Evolutionary conservation across 192 early-diverging fungal species (phyloP), one percentile per base, ranked within the genome.

Genomic region (Coemansia sp.): DNA sequence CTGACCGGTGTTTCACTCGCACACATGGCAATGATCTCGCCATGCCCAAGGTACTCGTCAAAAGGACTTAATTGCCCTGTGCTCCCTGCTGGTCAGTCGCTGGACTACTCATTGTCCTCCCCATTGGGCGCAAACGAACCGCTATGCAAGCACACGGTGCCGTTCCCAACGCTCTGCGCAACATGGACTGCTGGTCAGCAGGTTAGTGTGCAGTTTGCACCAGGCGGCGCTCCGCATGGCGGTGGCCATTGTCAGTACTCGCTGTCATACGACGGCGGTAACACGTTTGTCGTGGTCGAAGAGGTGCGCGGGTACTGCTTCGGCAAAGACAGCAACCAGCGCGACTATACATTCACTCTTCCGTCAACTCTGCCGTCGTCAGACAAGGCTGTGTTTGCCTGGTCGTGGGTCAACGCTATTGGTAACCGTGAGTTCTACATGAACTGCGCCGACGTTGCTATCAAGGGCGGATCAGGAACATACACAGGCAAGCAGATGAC

Each of bases 321-420:
- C 37, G 53, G 45, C 19, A 22, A 14, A 2, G 37, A 15, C 19
- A 17, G 52, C 11, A 14, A 18, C 0, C 30, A 19, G 14, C 43
- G 41, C 37, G 24, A 51, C 3, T 74, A 66, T 68, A 67, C 76
- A 18, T 70, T 87, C 13, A 59, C 53, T 33, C 62, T 86, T 45
- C 85, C 85, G n/a, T 34, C 30, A 6, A 46, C 53, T 4, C 55
- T 78, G 52, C 85, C 85, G 1, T 17, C 21, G 41, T 46, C 41
- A 4, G 67, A 70, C 34, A 80, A 75, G 15, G 77, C 53, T 19
- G 67, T 67, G 21, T 69, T 83, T 24, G 62, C 67, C 43, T 82
- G 80, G 82, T 43, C 79, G 18, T 83, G 82, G 82, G 71, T 80
- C 64, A 83, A 83, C 38, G 72, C 76, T 12, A 39, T 73, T 14